Base-by-base conservation (phyloP, 352 stramenopile species). In the Plasmopara viticola region DNA sequence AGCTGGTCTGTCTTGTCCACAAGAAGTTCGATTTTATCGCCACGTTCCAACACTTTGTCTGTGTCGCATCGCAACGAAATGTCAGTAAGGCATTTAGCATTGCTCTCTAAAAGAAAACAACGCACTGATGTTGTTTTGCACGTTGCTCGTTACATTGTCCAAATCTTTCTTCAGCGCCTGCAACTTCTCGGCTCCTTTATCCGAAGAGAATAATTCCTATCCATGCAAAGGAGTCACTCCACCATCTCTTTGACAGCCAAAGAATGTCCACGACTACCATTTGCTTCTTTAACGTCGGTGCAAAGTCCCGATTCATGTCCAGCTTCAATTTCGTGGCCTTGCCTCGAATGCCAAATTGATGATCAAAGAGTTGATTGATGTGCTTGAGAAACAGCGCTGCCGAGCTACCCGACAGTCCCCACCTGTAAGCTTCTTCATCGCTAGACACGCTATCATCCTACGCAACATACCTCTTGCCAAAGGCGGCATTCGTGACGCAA, bases 291-390 rank as follows among this genome's bases (percentile, higher is more conserved):
- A 94, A 53, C 13, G 72, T 86, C 25, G 78, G 76, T 29, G 74
- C 73, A 69, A 94, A 94, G 49, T 94, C 84, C 12, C 79, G 67
- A 45, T 94, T 91, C 76, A 94, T 84, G 50, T 94, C 84, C 20
- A 92, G 58, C 41, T 90, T 90, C 47, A 94, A 72, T 63, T 94
- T 94, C 41, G 84, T 94, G 40, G 82, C 81, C 53, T 92, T 92
- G 43, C 84, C 84, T 44, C 84, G 78, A 41, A 92, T 91, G 17
- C 84, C 82, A 58, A 92, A 94, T 64, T 92, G 68, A 40, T 78
- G 69, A 53, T 94, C 81, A 48, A 94, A 94, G 34, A 91, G 62
- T 55, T 84, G 78, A 54, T 91, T 89, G 54, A 94, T 90, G 60
- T 94, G 73, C 53, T 81, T 80, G 5, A 94, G 66, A 64, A 94